These are phyloP conservation scores for Acanthamoeba sp. DNA, from an alignment of 208 protist genomes.

Conservation along the genomic window DNA sequence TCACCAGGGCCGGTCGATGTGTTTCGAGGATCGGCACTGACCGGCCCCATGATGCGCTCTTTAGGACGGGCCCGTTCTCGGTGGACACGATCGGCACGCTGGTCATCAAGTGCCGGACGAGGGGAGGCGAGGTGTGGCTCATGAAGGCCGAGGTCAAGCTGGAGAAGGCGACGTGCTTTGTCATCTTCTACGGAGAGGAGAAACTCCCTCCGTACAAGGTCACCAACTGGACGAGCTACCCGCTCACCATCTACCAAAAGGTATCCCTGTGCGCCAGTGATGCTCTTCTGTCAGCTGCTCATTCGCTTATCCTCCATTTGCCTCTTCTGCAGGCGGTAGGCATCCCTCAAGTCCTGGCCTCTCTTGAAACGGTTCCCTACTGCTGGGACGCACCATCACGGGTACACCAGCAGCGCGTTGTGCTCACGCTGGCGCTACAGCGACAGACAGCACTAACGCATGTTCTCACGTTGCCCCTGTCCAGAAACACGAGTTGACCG, in stretches of 20 bases:
- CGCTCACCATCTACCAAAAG: constrained; percentile 65
- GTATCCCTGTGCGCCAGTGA: neutral
- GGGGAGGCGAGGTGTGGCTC: constrained; percentile 35
- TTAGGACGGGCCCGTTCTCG: constrained; percentile 35
- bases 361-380: constrained; percentile 61
- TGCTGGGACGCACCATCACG: constrained; percentile 65
- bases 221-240: constrained; percentile 60
- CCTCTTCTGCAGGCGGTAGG: neutral
- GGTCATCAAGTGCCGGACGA: constrained; percentile 51
- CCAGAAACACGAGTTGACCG: constrained; percentile 67
- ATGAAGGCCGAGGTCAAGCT: constrained; percentile 49
- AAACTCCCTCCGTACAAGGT: constrained; percentile 59
- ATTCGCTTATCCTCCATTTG: too few species aligned
- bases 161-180: constrained; percentile 67
- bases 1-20: too few species aligned
- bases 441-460: neutral
- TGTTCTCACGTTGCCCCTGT: neutral
- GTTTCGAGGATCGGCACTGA: too few species aligned
- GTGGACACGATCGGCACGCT: constrained; percentile 47
- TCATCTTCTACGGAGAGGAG: constrained; percentile 71
- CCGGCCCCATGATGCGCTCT: neutral
- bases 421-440: neutral
- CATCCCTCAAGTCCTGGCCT: constrained; percentile 8
- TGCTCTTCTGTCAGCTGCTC: neutral
- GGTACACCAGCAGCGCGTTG: neutral